phyloP scores from a whole-genome alignment of 352 stramenopile species.

The Phytopythium oedochilum region DNA sequence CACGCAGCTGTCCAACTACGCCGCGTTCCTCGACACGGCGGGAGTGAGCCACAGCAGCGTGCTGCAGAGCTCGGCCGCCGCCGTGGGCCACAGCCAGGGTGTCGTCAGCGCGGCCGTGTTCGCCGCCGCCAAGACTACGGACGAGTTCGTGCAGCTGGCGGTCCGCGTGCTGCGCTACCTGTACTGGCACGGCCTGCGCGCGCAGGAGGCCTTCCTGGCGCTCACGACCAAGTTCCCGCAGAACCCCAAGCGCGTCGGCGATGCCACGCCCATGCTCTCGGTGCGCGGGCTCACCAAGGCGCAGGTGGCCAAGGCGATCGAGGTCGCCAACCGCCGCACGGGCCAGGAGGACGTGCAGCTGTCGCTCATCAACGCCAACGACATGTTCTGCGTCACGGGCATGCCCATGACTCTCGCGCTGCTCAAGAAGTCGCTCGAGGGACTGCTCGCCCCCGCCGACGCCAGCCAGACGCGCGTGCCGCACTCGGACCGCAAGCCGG shows the following conservation, averaged over 20 bases:
- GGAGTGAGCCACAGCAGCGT: constrained; percentile 54
- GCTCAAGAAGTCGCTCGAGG: constrained; percentile 48
- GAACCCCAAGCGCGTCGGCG: constrained; percentile 19
- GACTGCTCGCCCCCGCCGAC: constrained; percentile 39
- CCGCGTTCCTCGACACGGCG: constrained; percentile 53
- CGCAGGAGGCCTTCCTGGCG: constrained; percentile 50
- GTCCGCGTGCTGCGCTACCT: constrained; percentile 64
- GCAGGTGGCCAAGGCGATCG: constrained; percentile 50
- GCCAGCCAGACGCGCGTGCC: constrained; percentile 71
- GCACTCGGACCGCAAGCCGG: constrained; percentile 78
- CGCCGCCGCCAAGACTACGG: constrained; percentile 38
- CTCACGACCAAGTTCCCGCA: constrained; percentile 24
- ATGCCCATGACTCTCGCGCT: constrained; percentile 44
- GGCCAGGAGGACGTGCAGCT: constrained; percentile 54
- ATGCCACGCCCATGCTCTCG: constrained; percentile 66
- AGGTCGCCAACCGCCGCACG: constrained; percentile 37
- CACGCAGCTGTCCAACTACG: constrained; percentile 74
- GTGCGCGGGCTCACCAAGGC: constrained; percentile 51
- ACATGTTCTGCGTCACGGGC: constrained; percentile 68
- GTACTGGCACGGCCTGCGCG: constrained; percentile 79
- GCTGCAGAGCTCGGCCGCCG: constrained; percentile 30
- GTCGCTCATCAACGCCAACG: constrained; percentile 61
- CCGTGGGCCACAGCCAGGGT: constrained; percentile 77
- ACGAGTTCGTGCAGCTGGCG: constrained; percentile 43
- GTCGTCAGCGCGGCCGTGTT: constrained; percentile 70